Conservation (phyloP, 169 alveolate species). For the Plasmodium falciparum region DNA sequence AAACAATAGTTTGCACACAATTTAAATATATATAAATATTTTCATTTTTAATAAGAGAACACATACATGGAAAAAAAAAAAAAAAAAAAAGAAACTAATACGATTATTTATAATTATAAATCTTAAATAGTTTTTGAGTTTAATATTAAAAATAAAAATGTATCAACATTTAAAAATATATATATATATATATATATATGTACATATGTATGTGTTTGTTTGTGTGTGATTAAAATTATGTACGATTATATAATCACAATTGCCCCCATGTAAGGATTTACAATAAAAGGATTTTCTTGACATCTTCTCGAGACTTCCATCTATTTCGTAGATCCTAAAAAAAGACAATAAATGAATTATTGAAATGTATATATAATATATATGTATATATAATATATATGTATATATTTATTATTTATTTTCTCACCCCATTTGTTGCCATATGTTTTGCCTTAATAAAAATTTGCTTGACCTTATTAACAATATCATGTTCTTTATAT, state of each 20-base stretch:
- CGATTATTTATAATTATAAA: too few species aligned
- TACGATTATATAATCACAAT: too few species aligned
- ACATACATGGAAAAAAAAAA: neutral
- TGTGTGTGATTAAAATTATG: too few species aligned
- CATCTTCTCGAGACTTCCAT: slow-evolving; percentile 72
- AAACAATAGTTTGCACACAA: too few species aligned
- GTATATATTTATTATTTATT: neutral
- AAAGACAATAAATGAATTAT: neutral
- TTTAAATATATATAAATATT: too few species aligned
- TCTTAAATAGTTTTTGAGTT: slow-evolving; percentile 11
- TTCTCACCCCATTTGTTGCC: slow-evolving; percentile 67
- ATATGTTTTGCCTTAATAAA: slow-evolving; percentile 54
- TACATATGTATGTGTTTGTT: too few species aligned
- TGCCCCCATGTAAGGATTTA: neutral
- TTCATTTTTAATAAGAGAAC: too few species aligned
- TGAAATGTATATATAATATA: neutral
- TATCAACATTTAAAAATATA: neutral
- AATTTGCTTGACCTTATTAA: slow-evolving; percentile 55
- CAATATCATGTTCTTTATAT: slow-evolving; percentile 54
- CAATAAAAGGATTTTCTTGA: slow-evolving; percentile 29
- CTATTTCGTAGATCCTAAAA: slow-evolving; percentile 62
- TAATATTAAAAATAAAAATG: slow-evolving; percentile 1
- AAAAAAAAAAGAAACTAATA: neutral
- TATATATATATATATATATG: neutral
- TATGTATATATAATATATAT: neutral